Evolutionary conservation across 306 rosid genomes (phyloP), one percentile per base, ranked within the genome.

Genomic region (Castanospermum australe): DNA sequence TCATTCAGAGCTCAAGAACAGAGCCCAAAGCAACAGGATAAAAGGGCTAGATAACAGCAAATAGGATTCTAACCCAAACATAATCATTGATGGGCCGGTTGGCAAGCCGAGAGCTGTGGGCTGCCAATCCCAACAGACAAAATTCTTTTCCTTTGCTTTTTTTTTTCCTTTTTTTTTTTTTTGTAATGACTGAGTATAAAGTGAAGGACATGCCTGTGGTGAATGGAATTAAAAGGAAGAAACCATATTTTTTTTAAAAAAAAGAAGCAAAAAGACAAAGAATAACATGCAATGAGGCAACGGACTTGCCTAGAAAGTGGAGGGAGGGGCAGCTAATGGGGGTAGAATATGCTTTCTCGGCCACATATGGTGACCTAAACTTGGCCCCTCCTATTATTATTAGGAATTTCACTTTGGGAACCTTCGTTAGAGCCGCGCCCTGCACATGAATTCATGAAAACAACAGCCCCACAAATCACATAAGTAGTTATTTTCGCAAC

Each of bases 341-440:
- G 3, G 89, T 2, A 5, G 89, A 32, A 67, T 86, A 91, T 21
- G 97, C 92, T 33, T 88, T 80, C 28, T 79, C 85, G 8, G 51
- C 83, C 45, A 88, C 39, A 0, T 33, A 33, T 2, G 82, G 66
- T 0, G 88, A 59, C 76, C 9, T 71, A 30, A 88, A 86, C 70
- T 84, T 88, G 1, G 92, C 97, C 8, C 97, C 97, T 65, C 92
- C 89, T 8, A 91, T 73, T 17, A 91, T 86, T 48, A 91, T 78
- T 39, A 89, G 4, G 72, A 77, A 83, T 67, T 91, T 88, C 62
- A 91, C 79, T 68, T 82, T 88, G 0, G 88, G 87, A 5, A 85
- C 97, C 79, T 86, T 89, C 1, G 81, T 86, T 18, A 91, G 32
- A 1, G 92, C 88, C 73, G 79, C 32, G 0, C 94, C 91, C 97